phyloP scores from a whole-genome alignment of 192 early-diverging fungal genomes.

The Gigaspora rosea region DNA sequence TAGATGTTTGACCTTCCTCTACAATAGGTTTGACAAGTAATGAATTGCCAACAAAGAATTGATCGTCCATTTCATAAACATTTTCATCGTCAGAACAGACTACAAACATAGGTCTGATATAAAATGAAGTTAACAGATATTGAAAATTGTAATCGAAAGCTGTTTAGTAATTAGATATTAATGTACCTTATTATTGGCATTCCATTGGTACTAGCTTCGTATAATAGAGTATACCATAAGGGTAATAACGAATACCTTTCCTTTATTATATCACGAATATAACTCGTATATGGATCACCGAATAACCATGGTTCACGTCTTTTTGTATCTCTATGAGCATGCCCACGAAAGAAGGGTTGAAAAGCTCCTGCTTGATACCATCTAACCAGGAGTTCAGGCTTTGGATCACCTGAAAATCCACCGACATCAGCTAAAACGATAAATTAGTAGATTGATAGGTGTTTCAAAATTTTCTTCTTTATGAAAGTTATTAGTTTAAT shows the following conservation, averaged over 20 bases:
- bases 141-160: no score
- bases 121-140: no score
- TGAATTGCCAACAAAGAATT: conserved; percentile 88
- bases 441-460: no score
- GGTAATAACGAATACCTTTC: conserved; percentile 88
- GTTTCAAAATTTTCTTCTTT: no score
- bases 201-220: conserved; percentile 72
- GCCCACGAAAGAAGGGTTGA: conserved; percentile 97
- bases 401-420: conserved; percentile 96
- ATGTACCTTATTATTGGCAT: conserved; percentile 65
- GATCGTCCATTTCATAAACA: conserved; percentile 80
- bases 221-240: conserved; percentile 91
- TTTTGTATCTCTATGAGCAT: conserved; percentile 97
- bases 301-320: conserved; percentile 96
- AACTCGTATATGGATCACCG: conserved; percentile 79
- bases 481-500: no score
- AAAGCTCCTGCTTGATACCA: conserved; percentile 97
- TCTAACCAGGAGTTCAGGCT: conserved; percentile 79
- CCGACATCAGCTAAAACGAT: conserved; percentile 78
- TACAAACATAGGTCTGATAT: conserved; percentile 75
- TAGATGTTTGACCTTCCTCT: conserved; percentile 56
- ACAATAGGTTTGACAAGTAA: conserved; percentile 75
- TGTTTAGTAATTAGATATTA: no score
- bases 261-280: conserved; percentile 79
- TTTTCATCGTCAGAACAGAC: conserved; percentile 82